These are phyloP conservation scores for Rosa rugosa DNA, from an alignment of 306 rosid species.

Conservation along the genomic window DNA sequence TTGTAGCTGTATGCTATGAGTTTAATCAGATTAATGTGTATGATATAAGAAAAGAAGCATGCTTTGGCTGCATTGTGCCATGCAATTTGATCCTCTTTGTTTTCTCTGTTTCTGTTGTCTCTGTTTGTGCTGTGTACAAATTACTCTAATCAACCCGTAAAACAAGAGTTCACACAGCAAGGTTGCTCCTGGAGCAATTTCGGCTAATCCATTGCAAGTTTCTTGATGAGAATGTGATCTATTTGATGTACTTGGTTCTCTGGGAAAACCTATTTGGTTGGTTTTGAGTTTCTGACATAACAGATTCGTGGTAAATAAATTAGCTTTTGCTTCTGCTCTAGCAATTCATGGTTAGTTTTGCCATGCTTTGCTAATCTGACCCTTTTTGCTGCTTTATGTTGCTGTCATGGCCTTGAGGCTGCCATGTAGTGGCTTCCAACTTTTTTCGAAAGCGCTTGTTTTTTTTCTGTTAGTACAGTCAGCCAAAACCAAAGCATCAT, in stretches of 20 bases:
- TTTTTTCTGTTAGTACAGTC: conserved; percentile 27
- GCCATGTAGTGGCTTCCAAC: not conserved
- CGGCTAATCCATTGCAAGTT: not conserved
- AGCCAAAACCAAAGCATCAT: conserved; percentile 21
- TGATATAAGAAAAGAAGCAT: not conserved
- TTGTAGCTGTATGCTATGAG: not conserved
- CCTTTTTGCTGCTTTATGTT: conserved; percentile 1
- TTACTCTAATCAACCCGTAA: not conserved
- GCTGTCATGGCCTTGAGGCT: conserved; percentile 7
- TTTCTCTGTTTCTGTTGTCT: not conserved
- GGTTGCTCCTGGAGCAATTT: not conserved
- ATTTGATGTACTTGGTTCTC: not conserved
- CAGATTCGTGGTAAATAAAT: not conserved
- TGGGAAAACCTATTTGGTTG: not conserved
- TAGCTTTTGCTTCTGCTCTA: not conserved
- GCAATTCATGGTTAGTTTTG: not conserved
- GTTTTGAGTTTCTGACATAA: not conserved
- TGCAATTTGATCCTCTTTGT: not conserved
- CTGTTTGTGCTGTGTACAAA: not conserved
- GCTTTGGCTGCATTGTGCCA: conserved; percentile 9
- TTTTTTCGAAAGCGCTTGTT: conserved; percentile 8
- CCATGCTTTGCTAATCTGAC: not conserved
- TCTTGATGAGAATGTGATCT: not conserved
- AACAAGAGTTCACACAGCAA: not conserved
- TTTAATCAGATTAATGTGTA: not conserved